These are phyloP conservation scores for Oryza longistaminata DNA, from an alignment of 176 grass and related monocot species.

Conservation along the genomic window DNA sequence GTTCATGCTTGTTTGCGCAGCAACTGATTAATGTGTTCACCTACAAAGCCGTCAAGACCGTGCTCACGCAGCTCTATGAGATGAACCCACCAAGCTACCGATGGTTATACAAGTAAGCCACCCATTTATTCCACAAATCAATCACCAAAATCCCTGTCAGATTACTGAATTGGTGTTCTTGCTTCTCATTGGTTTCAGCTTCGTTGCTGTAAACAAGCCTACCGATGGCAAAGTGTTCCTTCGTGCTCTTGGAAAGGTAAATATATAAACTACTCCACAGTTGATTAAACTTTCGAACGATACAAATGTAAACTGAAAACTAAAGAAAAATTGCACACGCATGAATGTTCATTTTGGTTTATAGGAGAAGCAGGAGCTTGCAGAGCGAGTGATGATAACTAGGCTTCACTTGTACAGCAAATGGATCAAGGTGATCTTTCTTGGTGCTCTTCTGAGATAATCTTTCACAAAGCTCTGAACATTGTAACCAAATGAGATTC, in stretches of 20 bases:
- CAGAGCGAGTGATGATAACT: conserved; percentile 87
- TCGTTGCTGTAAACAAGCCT: conserved; percentile 74
- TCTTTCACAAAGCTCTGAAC: not conserved
- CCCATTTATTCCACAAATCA: not conserved
- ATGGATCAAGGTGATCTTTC: conserved; percentile 70
- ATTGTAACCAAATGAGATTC: not conserved
- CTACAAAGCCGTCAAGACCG: conserved; percentile 85
- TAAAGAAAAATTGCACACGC: not conserved
- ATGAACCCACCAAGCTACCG: conserved; percentile 94
- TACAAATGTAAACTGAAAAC: not conserved
- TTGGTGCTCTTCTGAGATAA: not conserved
- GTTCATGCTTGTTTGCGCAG: conserved; percentile 31
- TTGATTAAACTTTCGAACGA: not conserved
- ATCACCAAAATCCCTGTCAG: not conserved
- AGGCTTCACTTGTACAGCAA: conserved; percentile 84
- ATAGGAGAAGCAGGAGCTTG: conserved; percentile 89
- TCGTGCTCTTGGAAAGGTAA: conserved; percentile 74
- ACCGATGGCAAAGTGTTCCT: conserved; percentile 77
- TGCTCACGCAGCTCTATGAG: conserved; percentile 92
- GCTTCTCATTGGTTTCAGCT: conserved; percentile 38
- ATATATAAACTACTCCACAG: not conserved
- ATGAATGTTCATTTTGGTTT: not conserved
- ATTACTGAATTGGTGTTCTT: not conserved
- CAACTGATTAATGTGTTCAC: conserved; percentile 92
- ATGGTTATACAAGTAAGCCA: conserved; percentile 81